Percentiles rank a stretch among this genome's conserved stretches.
These are phyloP conservation scores for Chloropicon primus DNA, from an alignment of 139 green algal genomes.

Conservation along the genomic window DNA sequence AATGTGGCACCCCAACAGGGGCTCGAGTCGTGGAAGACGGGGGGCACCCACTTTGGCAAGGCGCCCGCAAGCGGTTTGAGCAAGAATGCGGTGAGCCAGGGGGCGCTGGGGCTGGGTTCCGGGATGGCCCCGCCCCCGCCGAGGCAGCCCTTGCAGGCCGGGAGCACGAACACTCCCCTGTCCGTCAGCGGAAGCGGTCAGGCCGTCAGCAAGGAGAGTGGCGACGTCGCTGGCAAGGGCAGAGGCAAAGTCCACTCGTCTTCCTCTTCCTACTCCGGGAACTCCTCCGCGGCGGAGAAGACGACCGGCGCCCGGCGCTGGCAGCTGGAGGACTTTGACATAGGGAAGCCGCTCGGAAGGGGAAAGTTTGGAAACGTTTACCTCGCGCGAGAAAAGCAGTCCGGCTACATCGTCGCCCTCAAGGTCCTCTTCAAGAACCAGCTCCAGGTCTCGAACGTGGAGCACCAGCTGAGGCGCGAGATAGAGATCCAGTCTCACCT, in stretches of 20 bases:
- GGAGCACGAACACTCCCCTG: neutral
- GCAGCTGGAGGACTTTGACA: conserved; percentile 91
- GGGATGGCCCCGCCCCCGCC: neutral
- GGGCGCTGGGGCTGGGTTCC: no score
- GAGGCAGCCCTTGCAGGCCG: neutral
- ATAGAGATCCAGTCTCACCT: conserved; percentile 98
- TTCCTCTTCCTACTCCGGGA: neutral
- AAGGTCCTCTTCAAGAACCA: conserved; percentile 70
- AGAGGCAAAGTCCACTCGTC: neutral
- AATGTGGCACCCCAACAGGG: neutral
- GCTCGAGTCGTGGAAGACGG: neutral
- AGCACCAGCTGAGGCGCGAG: conserved; percentile 94
- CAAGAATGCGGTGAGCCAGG: no score
- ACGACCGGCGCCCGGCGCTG: conserved; percentile 50
- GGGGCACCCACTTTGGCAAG: no score
- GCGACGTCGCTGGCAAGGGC: neutral
- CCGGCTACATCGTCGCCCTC: conserved; percentile 84
- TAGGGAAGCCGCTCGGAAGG: conserved; percentile 81
- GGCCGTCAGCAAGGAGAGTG: neutral
- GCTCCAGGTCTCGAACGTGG: conserved; percentile 81
- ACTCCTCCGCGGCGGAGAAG: neutral
- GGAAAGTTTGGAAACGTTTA: conserved; percentile 99
- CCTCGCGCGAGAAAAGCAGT: conserved; percentile 81
- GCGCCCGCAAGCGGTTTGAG: no score
- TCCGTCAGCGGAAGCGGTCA: neutral